Base-by-base conservation (phyloP, 352 stramenopile genomes). In the Pythium sukuiense region DNA sequence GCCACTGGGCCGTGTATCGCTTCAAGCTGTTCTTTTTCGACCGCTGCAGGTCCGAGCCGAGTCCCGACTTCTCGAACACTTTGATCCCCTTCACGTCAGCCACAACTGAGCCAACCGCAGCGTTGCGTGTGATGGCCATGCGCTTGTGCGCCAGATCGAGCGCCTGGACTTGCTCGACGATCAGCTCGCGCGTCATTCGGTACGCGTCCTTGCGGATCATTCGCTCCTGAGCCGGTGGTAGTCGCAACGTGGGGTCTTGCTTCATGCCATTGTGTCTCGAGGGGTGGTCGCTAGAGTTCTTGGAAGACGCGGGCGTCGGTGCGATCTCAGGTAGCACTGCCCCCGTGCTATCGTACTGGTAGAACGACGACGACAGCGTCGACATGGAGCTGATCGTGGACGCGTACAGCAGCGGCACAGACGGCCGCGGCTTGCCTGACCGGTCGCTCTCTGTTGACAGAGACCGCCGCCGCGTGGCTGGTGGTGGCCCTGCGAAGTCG, bases 311-410 rank as follows among this genome's bases (percentile, higher is more conserved):
- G 49, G 56, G 39, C 27, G 57, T 55, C 13, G n/a, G 30, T 4
- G 49, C n/a, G 57, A 57, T 69, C 35, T 35, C 39, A 29, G 61
- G 41, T 1, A 48, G 20, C 33, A 59, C 55, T 26, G 30, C 45
- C 32, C 46, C 55, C 14, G 58, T 71, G 16, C 35, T 67, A 53
- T 66, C 59, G 45, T 66, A 71, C 59, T 66, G 65, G 50, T 66
- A 67, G 55, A 66, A 67, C 6, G 58, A 59, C 41, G 65, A 71
- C 35, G 65, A 66, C 37, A 67, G 50, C 37, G 64, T 65, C 57
- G 64, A 70, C 64, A 70, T 65, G 56, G 64, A 70, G 64, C 58
- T 65, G 56, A 70, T 61, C 12, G 65, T 67, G 27, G 59, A 71
- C 58, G 65, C 65, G 54, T 63, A 71, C 18, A 66, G 45, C 24